Conservation (phyloP, 768 basidiomycete genomes). For the Boletus sp. region DNA sequence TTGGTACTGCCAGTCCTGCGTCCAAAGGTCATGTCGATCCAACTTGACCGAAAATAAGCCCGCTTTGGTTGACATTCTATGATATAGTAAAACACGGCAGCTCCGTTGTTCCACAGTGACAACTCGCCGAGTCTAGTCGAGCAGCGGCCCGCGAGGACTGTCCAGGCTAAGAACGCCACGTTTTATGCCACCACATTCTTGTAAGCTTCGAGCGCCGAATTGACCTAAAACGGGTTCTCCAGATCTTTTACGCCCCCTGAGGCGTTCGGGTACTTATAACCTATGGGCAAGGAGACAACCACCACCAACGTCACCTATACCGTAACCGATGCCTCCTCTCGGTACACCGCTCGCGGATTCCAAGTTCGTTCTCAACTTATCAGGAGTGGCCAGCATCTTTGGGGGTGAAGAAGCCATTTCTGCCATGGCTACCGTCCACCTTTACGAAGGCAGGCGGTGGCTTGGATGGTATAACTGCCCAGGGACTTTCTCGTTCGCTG, state of each 20-base stretch:
- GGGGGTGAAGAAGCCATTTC: constrained; percentile 37
- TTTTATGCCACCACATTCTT: not conserved
- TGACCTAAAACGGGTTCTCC: constrained; percentile 1
- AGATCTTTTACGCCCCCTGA: not conserved
- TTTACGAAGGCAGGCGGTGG: constrained; percentile 33
- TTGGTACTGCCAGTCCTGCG: no score
- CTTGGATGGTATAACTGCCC: constrained; percentile 40
- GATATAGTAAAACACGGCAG: no score
- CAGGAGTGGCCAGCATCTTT: constrained; percentile 35
- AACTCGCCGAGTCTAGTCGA: no score
- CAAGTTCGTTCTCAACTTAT: constrained; percentile 23
- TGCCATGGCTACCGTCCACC: constrained; percentile 35
- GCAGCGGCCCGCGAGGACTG: not conserved
- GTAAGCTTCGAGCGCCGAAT: not conserved
- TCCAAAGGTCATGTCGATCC: not conserved
- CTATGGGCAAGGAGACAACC: no score
- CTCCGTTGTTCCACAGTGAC: no score
- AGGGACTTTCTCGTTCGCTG: constrained; percentile 32
- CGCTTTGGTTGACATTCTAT: no score
- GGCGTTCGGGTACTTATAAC: not conserved
- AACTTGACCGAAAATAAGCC: no score
- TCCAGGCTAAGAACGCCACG: not conserved
- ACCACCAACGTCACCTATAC: not conserved
- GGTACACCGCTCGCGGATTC: constrained; percentile 10
- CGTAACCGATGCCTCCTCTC: constrained; percentile 21